Conservation (phyloP, 1,284 basidiomycete genomes). For the Malassezia vespertilionis region DNA sequence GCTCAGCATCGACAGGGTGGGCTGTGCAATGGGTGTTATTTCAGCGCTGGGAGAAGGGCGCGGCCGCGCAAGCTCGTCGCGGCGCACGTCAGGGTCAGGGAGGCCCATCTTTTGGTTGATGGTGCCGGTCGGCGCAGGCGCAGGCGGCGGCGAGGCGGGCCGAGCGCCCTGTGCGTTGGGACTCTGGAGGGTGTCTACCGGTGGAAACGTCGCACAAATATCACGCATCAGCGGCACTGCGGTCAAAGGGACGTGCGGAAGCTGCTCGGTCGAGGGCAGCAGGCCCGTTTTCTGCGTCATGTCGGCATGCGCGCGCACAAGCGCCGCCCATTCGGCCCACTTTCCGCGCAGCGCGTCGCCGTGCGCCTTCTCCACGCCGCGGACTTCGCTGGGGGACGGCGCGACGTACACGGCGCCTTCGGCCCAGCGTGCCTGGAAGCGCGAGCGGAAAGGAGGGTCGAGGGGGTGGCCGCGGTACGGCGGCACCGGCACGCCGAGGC, state of each 20-base stretch:
- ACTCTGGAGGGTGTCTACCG: conserved; percentile 14
- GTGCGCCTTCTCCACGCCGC: conserved; percentile 1
- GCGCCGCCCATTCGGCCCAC: conserved; percentile 29
- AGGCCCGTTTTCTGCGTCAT: conserved; percentile 30
- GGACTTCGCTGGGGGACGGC: conserved; percentile 16
- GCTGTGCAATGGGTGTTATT: conserved; percentile 20
- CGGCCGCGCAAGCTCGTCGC: conserved; percentile 20
- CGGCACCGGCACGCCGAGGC: conserved; percentile 44
- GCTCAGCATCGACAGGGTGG: conserved; percentile 31
- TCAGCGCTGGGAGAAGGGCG: conserved; percentile 16
- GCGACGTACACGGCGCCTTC: conserved; percentile 34
- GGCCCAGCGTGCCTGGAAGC: conserved; percentile 48
- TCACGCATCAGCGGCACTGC: conserved; percentile 36
- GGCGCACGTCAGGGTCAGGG: conserved; percentile 15
- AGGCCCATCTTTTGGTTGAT: neutral
- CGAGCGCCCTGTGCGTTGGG: too few species aligned
- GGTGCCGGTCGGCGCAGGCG: neutral
- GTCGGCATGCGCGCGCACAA: conserved; percentile 32
- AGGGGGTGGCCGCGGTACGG: conserved; percentile 48
- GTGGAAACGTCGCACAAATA: conserved; percentile 32
- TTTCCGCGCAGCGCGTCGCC: conserved; percentile 25
- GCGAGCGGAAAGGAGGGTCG: conserved; percentile 49
- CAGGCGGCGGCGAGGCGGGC: neutral
- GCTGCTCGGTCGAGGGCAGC: conserved; percentile 32
- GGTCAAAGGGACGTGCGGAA: conserved; percentile 39